These are phyloP conservation scores for Talaromyces sp. DNA, from an alignment of 2,329 filamentous ascomycete genomes.

Conservation along the genomic window DNA sequence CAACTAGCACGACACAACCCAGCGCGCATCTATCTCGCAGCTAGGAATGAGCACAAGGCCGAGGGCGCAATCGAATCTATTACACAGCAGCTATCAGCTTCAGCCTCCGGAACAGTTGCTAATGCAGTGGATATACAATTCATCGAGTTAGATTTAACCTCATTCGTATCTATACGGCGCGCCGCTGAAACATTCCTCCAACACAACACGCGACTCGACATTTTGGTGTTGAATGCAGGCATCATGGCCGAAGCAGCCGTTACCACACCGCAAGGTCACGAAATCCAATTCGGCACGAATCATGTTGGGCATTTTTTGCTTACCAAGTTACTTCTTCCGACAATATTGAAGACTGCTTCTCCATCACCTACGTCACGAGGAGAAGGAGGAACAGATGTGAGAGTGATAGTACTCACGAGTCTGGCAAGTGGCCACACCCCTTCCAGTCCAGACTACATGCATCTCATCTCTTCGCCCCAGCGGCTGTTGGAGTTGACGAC, in stretches of 20 bases:
- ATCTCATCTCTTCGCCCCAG: neutral
- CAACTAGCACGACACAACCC: slow-evolving; percentile 51
- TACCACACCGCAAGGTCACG: slow-evolving; percentile 41
- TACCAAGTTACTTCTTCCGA: slow-evolving; percentile 43
- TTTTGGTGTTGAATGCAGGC: slow-evolving; percentile 48
- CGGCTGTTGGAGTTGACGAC: slow-evolving; percentile 33
- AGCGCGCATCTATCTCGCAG: slow-evolving; percentile 53
- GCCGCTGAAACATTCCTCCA: slow-evolving; percentile 44
- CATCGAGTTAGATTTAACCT: slow-evolving; percentile 50
- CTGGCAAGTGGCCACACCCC: slow-evolving; percentile 35
- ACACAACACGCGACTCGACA: slow-evolving; percentile 42
- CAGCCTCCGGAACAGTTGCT: slow-evolving; percentile 4
- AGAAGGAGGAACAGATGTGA: slow-evolving; percentile 30
- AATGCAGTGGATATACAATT: slow-evolving; percentile 39
- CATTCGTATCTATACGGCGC: slow-evolving; percentile 46
- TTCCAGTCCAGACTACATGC: neutral
- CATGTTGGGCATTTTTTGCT: slow-evolving; percentile 47
- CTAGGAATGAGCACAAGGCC: slow-evolving; percentile 44
- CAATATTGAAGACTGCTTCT: slow-evolving; percentile 34
- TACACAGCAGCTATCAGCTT: slow-evolving; percentile 27
- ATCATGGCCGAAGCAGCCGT: slow-evolving; percentile 42
- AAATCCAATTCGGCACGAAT: slow-evolving; percentile 47
- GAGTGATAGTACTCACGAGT: slow-evolving; percentile 39
- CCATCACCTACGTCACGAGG: slow-evolving; percentile 5
- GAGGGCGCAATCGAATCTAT: slow-evolving; percentile 45